phyloP scores from a whole-genome alignment of 2,329 filamentous ascomycete genomes.

The Phyllosticta paracitricarpa region DNA sequence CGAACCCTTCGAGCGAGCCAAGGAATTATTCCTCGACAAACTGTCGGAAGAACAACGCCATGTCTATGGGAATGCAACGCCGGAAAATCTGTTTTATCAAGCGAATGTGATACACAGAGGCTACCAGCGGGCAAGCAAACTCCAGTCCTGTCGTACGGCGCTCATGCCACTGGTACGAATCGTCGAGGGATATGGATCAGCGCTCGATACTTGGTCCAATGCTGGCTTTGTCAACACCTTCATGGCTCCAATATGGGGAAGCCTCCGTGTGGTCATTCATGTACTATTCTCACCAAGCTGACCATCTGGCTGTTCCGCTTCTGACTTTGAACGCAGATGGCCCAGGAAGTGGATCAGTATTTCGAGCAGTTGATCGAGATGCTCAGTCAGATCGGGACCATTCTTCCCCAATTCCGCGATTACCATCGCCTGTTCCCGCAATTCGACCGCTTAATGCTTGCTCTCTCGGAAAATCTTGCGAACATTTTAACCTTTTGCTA shows the following conservation, averaged over 20 bases:
- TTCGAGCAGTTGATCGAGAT: slow-evolving; percentile 17
- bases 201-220: slow-evolving; percentile 17
- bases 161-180: slow-evolving; percentile 13
- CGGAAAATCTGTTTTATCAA: slow-evolving; percentile 18
- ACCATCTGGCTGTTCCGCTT: too few relatives aligned
- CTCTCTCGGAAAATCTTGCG: slow-evolving; percentile 14
- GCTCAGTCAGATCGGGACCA: slow-evolving; percentile 16
- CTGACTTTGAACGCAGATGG: slow-evolving; percentile 11
- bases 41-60: slow-evolving; percentile 10
- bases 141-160: slow-evolving; percentile 13
- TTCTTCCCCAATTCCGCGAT: slow-evolving; percentile 15
- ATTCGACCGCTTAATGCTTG: slow-evolving; percentile 14
- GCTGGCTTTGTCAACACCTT: slow-evolving; percentile 10
- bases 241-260: slow-evolving; percentile 17
- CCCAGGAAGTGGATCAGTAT: slow-evolving; percentile 14
- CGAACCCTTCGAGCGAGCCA: slow-evolving; percentile 17
- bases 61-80: slow-evolving; percentile 14
- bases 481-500: slow-evolving; percentile 16
- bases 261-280: slow-evolving; percentile 15
- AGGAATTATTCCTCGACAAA: slow-evolving; percentile 13
- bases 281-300: slow-evolving; percentile 5
- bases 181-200: slow-evolving; percentile 16
- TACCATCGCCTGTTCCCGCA: slow-evolving; percentile 15
- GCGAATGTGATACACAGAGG: slow-evolving; percentile 15
- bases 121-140: slow-evolving; percentile 13